phyloP scores from a whole-genome alignment of 2,329 filamentous ascomycete genomes.

The Achaetomium macrosporum region DNA sequence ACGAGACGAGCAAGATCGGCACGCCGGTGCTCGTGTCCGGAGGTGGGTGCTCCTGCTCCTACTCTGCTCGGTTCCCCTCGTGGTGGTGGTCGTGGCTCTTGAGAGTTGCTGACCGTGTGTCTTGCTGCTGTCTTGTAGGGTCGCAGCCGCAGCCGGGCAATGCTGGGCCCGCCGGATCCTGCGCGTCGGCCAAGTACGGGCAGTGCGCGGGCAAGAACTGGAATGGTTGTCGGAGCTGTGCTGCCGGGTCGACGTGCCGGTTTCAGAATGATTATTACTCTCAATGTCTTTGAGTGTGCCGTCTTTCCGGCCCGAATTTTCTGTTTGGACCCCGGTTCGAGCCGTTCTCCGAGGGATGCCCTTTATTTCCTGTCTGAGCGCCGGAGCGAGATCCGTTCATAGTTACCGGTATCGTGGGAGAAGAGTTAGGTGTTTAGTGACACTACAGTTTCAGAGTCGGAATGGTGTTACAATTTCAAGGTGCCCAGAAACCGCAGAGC shows the following conservation, averaged over 20 bases:
- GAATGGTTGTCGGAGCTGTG: constrained; percentile 32
- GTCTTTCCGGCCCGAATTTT: too few relatives aligned
- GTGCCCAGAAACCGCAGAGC: too few relatives aligned
- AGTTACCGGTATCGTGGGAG: too few relatives aligned
- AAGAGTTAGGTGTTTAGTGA: too few relatives aligned
- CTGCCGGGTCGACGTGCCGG: constrained; percentile 30
- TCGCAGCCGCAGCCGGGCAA: constrained; percentile 1
- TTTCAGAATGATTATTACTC: constrained; percentile 33
- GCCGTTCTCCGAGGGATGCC: too few relatives aligned
- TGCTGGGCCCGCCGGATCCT: constrained; percentile 11
- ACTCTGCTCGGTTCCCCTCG: neutral
- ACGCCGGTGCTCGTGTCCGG: constrained; percentile 32
- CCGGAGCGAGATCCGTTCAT: too few relatives aligned
- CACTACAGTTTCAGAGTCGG: too few relatives aligned
- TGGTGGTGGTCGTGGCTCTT: neutral
- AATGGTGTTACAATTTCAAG: too few relatives aligned
- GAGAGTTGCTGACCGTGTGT: constrained; percentile 4
- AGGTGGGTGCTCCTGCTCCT: neutral
- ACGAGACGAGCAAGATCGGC: constrained; percentile 32
- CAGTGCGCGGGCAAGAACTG: constrained; percentile 35
- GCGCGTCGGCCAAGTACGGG: constrained; percentile 29
- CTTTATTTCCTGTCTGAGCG: too few relatives aligned
- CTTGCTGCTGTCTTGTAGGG: neutral
- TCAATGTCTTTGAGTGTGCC: constrained; percentile 29
- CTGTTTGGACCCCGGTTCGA: too few relatives aligned